Conservation (phyloP, 495 filamentous ascomycete genomes). For the Thermochaetoides thermophila region DNA sequence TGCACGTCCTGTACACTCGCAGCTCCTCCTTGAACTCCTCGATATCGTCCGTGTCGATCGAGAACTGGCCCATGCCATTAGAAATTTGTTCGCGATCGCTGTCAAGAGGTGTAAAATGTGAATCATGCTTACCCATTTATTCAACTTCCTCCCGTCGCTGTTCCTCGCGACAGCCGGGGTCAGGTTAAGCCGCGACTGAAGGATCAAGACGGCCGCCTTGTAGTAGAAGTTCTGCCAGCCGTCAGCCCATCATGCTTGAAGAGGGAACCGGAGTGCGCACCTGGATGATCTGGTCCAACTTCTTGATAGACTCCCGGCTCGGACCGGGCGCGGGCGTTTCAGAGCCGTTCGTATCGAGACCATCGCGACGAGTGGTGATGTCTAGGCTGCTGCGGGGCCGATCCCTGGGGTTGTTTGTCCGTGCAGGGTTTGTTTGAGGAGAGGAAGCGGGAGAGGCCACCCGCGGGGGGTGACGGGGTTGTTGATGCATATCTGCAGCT, state of each 20-base stretch:
- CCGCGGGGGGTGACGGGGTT: conserved; percentile 54
- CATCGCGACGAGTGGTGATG: no score
- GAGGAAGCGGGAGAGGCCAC: conserved; percentile 52
- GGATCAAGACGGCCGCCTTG: conserved; percentile 75
- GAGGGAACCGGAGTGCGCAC: conserved; percentile 35
- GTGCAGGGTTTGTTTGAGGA: conserved; percentile 48
- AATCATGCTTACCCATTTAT: conserved; percentile 96
- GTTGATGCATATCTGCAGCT: conserved; percentile 58
- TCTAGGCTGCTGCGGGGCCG: conserved; percentile 22
- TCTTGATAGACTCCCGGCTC: conserved; percentile 49
- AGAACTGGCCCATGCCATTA: conserved; percentile 73
- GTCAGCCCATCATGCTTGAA: conserved; percentile 8
- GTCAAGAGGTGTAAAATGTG: no score
- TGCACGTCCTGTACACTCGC: conserved; percentile 60
- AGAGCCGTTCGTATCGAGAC: conserved; percentile 18
- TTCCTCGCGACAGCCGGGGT: conserved; percentile 44
- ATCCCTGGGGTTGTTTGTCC: conserved; percentile 60
- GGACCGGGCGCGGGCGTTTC: conserved; percentile 32
- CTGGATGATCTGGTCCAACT: conserved; percentile 82
- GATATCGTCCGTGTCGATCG: conserved; percentile 84
- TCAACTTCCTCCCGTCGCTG: conserved; percentile 43
- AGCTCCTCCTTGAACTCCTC: conserved; percentile 71
- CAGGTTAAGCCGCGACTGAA: conserved; percentile 61
- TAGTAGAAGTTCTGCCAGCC: conserved; percentile 65
- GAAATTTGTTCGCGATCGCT: no score